These are phyloP conservation scores for Arachis monticola DNA, from an alignment of 331 rosid genomes.

Conservation along the genomic window DNA sequence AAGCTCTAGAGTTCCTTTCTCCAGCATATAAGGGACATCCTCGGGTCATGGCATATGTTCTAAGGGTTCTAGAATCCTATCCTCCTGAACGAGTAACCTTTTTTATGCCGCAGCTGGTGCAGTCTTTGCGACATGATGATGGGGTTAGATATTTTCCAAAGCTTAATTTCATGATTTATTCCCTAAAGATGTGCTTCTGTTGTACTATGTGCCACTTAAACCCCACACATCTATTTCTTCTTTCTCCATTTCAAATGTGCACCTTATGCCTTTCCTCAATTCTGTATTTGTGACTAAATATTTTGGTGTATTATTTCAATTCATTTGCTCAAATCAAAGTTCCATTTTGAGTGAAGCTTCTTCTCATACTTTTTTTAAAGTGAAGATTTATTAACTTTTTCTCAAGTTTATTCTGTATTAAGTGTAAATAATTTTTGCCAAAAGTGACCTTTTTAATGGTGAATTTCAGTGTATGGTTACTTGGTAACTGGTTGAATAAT, in stretches of 20 bases:
- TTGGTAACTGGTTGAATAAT: constrained; percentile 13
- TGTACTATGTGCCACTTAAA: constrained; percentile 26
- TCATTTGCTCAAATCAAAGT: constrained; percentile 14
- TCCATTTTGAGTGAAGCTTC: constrained; percentile 17
- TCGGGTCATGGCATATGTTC: constrained; percentile 97
- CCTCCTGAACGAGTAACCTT: constrained; percentile 95
- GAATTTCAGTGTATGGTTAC: constrained; percentile 30
- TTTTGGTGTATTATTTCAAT: constrained; percentile 5
- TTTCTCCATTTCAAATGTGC: constrained; percentile 22
- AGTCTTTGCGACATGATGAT: constrained; percentile 91
- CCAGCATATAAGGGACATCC: constrained; percentile 98
- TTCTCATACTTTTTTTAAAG: constrained; percentile 21
- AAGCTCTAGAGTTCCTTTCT: constrained; percentile 92
- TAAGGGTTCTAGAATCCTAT: constrained; percentile 94
- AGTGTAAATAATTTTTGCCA: constrained; percentile 10
- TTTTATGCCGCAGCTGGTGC: constrained; percentile 99
- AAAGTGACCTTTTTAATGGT: constrained; percentile 12
- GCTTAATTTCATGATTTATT: constrained; percentile 31
- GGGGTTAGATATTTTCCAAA: constrained; percentile 67
- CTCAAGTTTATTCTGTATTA: neutral
- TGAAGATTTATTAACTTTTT: constrained; percentile 1
- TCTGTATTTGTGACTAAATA: neutral
- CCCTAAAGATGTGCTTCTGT: constrained; percentile 27
- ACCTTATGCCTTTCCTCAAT: constrained; percentile 7
- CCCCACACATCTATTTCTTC: constrained; percentile 22